Evolutionary conservation across 2,329 filamentous ascomycete genomes (phyloP).

Genomic region (Cytospora paraplurivora): DNA sequence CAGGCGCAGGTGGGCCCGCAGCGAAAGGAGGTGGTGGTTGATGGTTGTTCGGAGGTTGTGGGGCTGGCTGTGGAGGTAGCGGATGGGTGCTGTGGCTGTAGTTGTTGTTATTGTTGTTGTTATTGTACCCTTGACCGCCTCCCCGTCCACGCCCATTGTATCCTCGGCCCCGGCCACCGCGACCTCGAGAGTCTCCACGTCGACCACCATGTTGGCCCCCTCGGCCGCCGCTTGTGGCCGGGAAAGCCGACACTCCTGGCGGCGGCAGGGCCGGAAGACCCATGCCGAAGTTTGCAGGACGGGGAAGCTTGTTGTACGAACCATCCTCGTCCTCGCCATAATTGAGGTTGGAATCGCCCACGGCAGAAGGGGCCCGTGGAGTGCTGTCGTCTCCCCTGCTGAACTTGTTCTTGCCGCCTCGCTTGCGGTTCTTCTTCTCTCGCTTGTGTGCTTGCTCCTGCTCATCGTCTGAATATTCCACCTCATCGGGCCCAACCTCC

Average conservation of each 20-base stretch:
- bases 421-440: slow-evolving; percentile 66
- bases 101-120: slow-evolving; percentile 10
- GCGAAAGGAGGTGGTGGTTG: slow-evolving; percentile 34
- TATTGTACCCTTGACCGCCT: slow-evolving; percentile 41
- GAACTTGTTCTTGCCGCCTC: slow-evolving; percentile 50
- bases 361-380: slow-evolving; percentile 35
- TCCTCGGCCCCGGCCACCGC: slow-evolving; percentile 44
- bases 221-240: slow-evolving; percentile 26
- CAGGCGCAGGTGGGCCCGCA: slow-evolving; percentile 26
- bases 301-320: slow-evolving; percentile 70
- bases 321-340: slow-evolving; percentile 72
- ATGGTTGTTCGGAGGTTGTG: slow-evolving; percentile 31
- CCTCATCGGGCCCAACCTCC: slow-evolving; percentile 80
- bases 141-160: slow-evolving; percentile 46
- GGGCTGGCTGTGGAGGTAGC: slow-evolving; percentile 18
- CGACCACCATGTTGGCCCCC: slow-evolving; percentile 42
- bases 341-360: slow-evolving; percentile 52
- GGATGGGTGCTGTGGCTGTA: slow-evolving; percentile 27
- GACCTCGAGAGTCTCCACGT: slow-evolving; percentile 50
- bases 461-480: slow-evolving; percentile 97
- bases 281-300: slow-evolving; percentile 65
- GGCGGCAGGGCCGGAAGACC: slow-evolving; percentile 50
- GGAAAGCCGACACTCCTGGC: slow-evolving; percentile 20
- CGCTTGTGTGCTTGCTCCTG: slow-evolving; percentile 82
- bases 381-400: slow-evolving; percentile 46